phyloP scores from a whole-genome alignment of 768 basidiomycete species.

The Boletus rufocinnamomeus region DNA sequence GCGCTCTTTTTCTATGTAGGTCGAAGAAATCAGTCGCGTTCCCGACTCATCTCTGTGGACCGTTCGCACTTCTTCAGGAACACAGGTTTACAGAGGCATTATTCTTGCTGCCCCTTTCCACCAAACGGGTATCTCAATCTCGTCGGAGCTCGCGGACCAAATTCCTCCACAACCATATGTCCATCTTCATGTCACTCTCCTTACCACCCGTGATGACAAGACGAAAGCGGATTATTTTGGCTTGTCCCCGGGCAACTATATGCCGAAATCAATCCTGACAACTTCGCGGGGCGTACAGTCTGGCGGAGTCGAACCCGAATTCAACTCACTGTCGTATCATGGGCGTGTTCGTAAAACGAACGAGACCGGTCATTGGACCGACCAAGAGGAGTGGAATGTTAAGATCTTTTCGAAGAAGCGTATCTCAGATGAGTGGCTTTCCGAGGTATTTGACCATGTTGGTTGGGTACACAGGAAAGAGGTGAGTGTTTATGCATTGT shows the following conservation, averaged over 20 bases:
- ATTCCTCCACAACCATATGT: conserved; percentile 78
- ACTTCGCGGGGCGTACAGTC: conserved; percentile 59
- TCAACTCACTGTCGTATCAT: conserved; percentile 86
- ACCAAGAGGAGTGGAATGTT: conserved; percentile 60
- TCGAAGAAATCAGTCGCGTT: conserved; percentile 50
- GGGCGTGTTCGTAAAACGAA: conserved; percentile 45
- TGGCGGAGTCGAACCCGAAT: conserved; percentile 68
- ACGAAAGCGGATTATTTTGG: conserved; percentile 72
- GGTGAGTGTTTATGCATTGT: conserved; percentile 38
- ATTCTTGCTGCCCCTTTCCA: conserved; percentile 89
- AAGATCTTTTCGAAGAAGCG: conserved; percentile 82
- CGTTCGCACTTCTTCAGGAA: conserved; percentile 49
- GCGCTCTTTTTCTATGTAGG: conserved; percentile 37
- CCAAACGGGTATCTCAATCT: conserved; percentile 57
- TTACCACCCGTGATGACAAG: conserved; percentile 70
- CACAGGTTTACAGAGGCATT: conserved; percentile 64
- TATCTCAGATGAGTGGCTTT: conserved; percentile 71
- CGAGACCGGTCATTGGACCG: conserved; percentile 24
- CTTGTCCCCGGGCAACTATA: conserved; percentile 41
- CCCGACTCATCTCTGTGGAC: conserved; percentile 53
- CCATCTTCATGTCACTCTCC: conserved; percentile 83
- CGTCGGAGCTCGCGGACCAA: conserved; percentile 46
- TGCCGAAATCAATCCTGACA: conserved; percentile 73
- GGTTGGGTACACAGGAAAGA: conserved; percentile 85
- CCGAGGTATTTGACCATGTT: conserved; percentile 65